These are phyloP conservation scores for Lagenaria siceraria DNA, from an alignment of 306 rosid genomes.

Conservation along the genomic window DNA sequence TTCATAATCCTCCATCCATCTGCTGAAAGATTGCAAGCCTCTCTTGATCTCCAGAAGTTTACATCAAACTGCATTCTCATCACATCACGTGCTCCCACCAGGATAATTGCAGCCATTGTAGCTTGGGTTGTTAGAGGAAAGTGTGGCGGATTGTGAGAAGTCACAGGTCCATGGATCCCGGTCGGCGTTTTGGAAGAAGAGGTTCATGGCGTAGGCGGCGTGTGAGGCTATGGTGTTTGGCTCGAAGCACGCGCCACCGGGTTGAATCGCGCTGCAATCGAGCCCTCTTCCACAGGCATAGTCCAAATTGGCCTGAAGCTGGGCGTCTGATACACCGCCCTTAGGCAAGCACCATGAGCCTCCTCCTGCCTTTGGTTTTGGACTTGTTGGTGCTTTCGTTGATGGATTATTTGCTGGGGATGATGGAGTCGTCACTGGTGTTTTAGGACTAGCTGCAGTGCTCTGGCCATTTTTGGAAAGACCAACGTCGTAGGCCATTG, in stretches of 20 bases:
- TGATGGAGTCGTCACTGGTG: slow-evolving; percentile 23
- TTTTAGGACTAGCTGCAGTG: slow-evolving; percentile 24
- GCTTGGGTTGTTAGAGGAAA: slow-evolving; percentile 40
- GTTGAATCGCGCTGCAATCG: slow-evolving; percentile 65
- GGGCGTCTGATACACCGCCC: slow-evolving; percentile 36
- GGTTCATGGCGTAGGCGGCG: slow-evolving; percentile 91
- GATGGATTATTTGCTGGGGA: slow-evolving; percentile 7
- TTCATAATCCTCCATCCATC: background rate
- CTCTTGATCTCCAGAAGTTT: background rate
- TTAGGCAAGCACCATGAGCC: slow-evolving; percentile 68
- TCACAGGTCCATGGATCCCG: slow-evolving; percentile 57
- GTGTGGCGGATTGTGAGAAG: slow-evolving; percentile 56
- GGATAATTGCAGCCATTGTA: slow-evolving; percentile 51
- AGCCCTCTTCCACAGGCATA: slow-evolving; percentile 78
- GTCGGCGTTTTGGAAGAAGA: slow-evolving; percentile 47
- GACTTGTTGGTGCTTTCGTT: slow-evolving; percentile 3
- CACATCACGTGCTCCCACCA: slow-evolving; percentile 36
- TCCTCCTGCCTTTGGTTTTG: slow-evolving; percentile 22
- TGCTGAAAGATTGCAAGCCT: background rate
- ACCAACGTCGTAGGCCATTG: slow-evolving; percentile 70
- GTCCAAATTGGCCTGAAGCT: slow-evolving; percentile 62
- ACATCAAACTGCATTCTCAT: background rate
- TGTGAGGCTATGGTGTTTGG: slow-evolving; percentile 61
- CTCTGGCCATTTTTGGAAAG: slow-evolving; percentile 44
- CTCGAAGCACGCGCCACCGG: slow-evolving; percentile 72